A percentile compares a stretch with the other conserved stretches of the same genome.
Evolutionary conservation across 2,329 filamentous ascomycete genomes (phyloP).

Genomic region (Cadophora sp.): DNA sequence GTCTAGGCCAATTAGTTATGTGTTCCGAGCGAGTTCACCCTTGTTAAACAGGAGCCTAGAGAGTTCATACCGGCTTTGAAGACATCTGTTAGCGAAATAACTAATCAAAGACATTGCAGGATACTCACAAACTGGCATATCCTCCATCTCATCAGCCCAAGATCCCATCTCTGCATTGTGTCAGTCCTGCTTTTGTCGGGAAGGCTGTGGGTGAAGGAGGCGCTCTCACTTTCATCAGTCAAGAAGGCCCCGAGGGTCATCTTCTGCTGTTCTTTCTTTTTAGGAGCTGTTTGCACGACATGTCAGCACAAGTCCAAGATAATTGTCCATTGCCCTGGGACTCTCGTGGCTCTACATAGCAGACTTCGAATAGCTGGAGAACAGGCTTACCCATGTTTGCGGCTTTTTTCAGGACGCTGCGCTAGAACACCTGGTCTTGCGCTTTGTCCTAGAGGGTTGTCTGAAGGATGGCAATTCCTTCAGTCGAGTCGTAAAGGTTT

Average conservation of each 20-base stretch:
- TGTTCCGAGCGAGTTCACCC: neutral
- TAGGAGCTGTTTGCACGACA: conserved; percentile 70
- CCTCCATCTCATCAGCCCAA: conserved; percentile 99
- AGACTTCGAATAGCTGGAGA: conserved; percentile 30
- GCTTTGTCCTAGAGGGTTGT: conserved; percentile 38
- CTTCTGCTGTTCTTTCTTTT: conserved; percentile 90
- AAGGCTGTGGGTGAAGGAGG: conserved; percentile 36
- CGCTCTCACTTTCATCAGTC: conserved; percentile 80
- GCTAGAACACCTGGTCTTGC: conserved; percentile 48
- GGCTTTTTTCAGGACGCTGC: conserved; percentile 54
- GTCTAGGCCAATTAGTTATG: conserved; percentile 35
- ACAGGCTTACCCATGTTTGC: conserved; percentile 66
- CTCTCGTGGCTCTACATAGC: conserved; percentile 17
- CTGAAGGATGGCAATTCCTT: conserved; percentile 39
- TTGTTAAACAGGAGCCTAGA: neutral
- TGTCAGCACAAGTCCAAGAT: conserved; percentile 50
- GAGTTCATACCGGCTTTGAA: conserved; percentile 44
- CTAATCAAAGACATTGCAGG: neutral
- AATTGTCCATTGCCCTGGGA: neutral
- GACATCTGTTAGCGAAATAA: conserved; percentile 39
- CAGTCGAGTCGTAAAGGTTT: conserved; percentile 21
- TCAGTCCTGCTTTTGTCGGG: conserved; percentile 52
- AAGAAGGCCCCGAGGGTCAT: conserved; percentile 98
- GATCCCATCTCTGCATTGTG: conserved; percentile 73
- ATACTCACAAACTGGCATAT: conserved; percentile 54